phyloP scores from a whole-genome alignment of 192 early-diverging fungal species.

The Umbelopsis isabellina region DNA sequence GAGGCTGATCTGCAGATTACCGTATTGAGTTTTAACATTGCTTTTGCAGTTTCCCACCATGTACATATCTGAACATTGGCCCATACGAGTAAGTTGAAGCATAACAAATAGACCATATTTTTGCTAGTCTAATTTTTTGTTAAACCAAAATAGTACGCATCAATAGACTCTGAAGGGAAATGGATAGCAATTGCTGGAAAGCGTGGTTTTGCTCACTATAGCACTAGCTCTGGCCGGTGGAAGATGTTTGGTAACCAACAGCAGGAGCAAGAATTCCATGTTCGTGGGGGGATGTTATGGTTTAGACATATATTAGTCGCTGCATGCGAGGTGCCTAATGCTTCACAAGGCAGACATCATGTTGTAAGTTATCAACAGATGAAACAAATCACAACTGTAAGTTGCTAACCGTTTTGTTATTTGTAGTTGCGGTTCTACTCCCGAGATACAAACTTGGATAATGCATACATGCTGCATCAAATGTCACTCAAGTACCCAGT shows the following conservation, averaged over 20 bases:
- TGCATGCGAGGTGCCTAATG: conserved; percentile 55
- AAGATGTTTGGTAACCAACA: conserved; percentile 89
- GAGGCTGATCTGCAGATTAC: neutral
- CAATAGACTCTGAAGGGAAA: conserved; percentile 68
- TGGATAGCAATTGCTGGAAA: conserved; percentile 86
- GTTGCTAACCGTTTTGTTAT: neutral
- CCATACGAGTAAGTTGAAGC: conserved; percentile 62
- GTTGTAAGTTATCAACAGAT: conserved; percentile 26
- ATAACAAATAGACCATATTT: neutral
- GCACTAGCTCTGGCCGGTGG: conserved; percentile 74
- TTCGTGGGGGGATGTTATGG: conserved; percentile 76
- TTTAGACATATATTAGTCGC: conserved; percentile 68
- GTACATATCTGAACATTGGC: conserved; percentile 84
- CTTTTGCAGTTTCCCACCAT: conserved; percentile 61
- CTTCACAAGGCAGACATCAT: conserved; percentile 24
- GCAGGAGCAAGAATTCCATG: conserved; percentile 72
- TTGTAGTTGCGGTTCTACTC: conserved; percentile 71
- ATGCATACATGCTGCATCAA: conserved; percentile 60
- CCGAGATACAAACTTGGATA: conserved; percentile 72
- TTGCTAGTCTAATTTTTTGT: neutral
- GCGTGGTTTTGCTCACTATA: conserved; percentile 83
- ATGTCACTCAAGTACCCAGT: conserved; percentile 53
- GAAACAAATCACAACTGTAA: neutral
- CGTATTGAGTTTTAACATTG: neutral
- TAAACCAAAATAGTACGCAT: conserved; percentile 52